Evolutionary conservation across 371 early-diverging fungal species (phyloP).

Genomic region (Dinochytrium kinnereticum): DNA sequence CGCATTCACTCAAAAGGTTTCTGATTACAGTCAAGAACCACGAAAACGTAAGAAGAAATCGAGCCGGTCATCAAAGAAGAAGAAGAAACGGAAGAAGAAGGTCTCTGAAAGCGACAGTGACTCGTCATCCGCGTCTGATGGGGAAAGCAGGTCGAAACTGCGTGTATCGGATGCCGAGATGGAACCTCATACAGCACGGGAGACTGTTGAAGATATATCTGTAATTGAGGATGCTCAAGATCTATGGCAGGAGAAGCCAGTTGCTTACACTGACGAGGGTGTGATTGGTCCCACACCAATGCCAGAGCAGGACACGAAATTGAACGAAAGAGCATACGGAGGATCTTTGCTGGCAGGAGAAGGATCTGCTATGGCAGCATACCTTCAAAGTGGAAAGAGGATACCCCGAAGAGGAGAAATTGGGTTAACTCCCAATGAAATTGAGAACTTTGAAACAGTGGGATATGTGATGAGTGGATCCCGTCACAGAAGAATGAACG

Average conservation of each 20-base stretch:
- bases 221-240: slow-evolving; percentile 37
- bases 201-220: too few species aligned
- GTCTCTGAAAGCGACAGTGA: slow-evolving; percentile 10
- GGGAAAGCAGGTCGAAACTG: too few species aligned
- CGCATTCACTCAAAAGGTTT: too few species aligned
- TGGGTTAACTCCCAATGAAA: slow-evolving; percentile 83
- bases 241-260: slow-evolving; percentile 52
- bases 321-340: slow-evolving; percentile 70
- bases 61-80: not conserved
- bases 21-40: slow-evolving; percentile 20
- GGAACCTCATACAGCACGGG: too few species aligned
- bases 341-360: slow-evolving; percentile 79
- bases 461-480: slow-evolving; percentile 97
- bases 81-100: slow-evolving; percentile 27
- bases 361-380: slow-evolving; percentile 84
- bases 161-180: too few species aligned
- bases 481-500: slow-evolving; percentile 93
- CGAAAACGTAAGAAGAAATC: slow-evolving; percentile 21
- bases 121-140: not conserved
- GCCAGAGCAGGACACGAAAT: slow-evolving; percentile 42
- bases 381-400: slow-evolving; percentile 90
- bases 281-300: slow-evolving; percentile 52
- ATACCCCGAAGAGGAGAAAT: slow-evolving; percentile 98
- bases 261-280: slow-evolving; percentile 38
- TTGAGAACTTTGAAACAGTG: slow-evolving; percentile 80